Evolutionary conservation across 352 stramenopile genomes (phyloP), one percentile per base, ranked within the genome.

Genomic region (Phytophthora multivora): DNA sequence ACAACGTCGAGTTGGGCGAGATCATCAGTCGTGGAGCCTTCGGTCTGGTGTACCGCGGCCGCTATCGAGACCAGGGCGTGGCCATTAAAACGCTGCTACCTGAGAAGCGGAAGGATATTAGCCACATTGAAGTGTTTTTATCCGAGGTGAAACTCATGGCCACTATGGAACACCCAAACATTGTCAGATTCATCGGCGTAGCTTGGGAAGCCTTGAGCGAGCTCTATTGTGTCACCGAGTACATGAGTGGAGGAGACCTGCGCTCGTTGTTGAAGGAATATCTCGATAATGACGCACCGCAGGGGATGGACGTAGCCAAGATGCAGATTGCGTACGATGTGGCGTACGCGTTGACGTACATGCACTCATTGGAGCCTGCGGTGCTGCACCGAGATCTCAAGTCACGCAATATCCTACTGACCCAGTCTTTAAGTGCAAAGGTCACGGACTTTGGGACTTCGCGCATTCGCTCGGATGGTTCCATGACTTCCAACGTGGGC

Each of bases 181-280:
- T 86, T 26, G 76, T 88, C 10, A 41, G 51, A 4, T 86, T 88
- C 15, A 55, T 84, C 4, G 79, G 79, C 8, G 76, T 88, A 9
- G 78, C 76, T 1, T 40, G 35, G 35, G 35, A 40, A 18, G 35
- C 15, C 5, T 40, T 40, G 15, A 40, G 35, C 7, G 35, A 40
- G n/a, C 35, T 40, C 35, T 40, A 19, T 18, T 40, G 35, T 40
- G 35, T 40, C 13, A 40, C 35, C 11, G 35, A 40, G 13, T 40
- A 11, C n/a, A 40, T 40, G 35, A 10, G 35, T 18, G 15, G 35
- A 19, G 35, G 35, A 1, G 35, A 40, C n/a, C 35, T 40, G 13
- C 35, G 35, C 11, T 40, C 35, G n/a, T 19, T 40, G 35, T 40
- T 40, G 35, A 40, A 19, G 35, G 35, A 40, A 6, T 40, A 40